Base-by-base conservation (phyloP, 2,329 filamentous ascomycete genomes). In the Biscogniauxia marginata region DNA sequence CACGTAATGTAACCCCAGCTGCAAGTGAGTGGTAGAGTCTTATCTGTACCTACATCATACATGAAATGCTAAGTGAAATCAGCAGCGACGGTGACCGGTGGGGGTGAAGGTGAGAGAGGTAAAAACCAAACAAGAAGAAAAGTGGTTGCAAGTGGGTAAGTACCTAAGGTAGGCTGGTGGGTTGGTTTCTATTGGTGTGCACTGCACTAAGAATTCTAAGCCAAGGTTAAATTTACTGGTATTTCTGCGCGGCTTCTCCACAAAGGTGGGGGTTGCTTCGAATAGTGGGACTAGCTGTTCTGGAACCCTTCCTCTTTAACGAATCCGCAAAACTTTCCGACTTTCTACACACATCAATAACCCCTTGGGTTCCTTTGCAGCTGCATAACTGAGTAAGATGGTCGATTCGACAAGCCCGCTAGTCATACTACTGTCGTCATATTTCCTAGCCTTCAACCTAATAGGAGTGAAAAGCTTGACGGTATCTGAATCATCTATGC, bases 341-440 rank as follows among this genome's bases (percentile, higher is more conserved):
- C n/a, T n/a, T n/a, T n/a, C n/a, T n/a, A n/a, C n/a, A n/a, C n/a
- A 39, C 30, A 8, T 39, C 30, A 39, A 39, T 39, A 39, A 39
- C 50, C 56, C 43, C 49, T 49, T 54, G 53, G 6, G 30, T 50
- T 23, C 34, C 30, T 25, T 39, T 46, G 52, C 54, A 49, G 50
- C 57, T 64, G 62, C 60, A 64, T 39, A 55, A 52, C 62, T 64
- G 58, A 64, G 58, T 64, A 62, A 64, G 62, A 64, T 55, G 6
- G 20, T n/a, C n/a, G n/a, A n/a, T n/a, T n/a, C n/a, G n/a, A n/a
- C n/a, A n/a, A n/a, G n/a, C n/a, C 30, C 30, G 30, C 30, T 16
- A n/a, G 30, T 39, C 3, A 16, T 11, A 39, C 30, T 39, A 16
- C 46, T 48, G 46, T 24, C 46, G 46, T 48, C 46, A 48, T 25